Conservation (phyloP, 768 basidiomycete species). For the Lactarius hatsudake region DNA sequence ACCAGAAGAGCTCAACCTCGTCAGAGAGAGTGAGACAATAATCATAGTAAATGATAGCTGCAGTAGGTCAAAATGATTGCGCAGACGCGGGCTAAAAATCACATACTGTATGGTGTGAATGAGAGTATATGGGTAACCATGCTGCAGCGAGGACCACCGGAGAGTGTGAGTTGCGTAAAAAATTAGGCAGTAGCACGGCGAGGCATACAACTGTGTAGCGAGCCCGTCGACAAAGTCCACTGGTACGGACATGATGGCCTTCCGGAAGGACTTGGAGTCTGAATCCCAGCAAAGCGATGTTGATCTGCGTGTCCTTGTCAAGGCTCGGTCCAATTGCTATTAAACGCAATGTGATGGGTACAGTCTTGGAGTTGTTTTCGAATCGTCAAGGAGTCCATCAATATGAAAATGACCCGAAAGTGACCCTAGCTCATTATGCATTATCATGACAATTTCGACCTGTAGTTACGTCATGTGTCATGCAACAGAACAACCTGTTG, state of each 20-base stretch:
- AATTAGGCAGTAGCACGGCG: neutral
- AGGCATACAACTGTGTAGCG: neutral
- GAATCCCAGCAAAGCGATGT: neutral
- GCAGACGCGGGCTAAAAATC: neutral
- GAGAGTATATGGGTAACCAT: neutral
- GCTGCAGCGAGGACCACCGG: neutral
- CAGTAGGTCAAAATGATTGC: neutral
- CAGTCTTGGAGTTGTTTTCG: too few relatives aligned
- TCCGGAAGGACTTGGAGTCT: neutral
- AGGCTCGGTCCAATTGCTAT: neutral
- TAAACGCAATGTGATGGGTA: neutral
- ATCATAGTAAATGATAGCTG: neutral
- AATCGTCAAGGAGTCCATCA: too few relatives aligned
- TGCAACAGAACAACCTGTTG: neutral
- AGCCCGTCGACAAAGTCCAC: neutral
- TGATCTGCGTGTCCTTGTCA: neutral
- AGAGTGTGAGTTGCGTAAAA: neutral
- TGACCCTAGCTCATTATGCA: too few relatives aligned
- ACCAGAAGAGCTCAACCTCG: neutral
- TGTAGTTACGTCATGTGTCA: neutral
- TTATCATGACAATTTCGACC: too few relatives aligned
- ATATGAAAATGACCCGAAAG: too few relatives aligned
- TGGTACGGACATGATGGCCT: neutral
- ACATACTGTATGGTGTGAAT: conserved; percentile 5
- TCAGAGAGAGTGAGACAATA: neutral